Evolutionary conservation across 2,329 filamentous ascomycete genomes (phyloP).

Genomic region (Ceratocystis cacaofunesta): DNA sequence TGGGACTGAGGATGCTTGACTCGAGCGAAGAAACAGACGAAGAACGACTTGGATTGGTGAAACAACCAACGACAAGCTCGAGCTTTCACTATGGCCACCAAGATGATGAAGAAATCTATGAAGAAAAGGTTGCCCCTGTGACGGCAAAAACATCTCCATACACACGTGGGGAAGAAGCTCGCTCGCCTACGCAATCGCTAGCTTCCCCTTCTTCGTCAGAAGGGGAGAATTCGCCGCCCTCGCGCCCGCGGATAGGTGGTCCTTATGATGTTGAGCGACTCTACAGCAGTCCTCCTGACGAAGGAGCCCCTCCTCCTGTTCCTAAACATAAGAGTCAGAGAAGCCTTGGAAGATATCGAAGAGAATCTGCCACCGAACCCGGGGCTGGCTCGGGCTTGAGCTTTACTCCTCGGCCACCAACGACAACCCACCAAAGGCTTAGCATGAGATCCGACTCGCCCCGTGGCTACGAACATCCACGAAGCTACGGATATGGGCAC

Average conservation of each 20-base stretch:
- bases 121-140: conserved; percentile 7
- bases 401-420: neutral
- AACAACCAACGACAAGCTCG: conserved; percentile 37
- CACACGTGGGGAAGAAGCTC: neutral
- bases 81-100: conserved; percentile 8
- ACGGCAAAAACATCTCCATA: neutral
- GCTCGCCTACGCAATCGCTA: neutral
- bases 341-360: neutral
- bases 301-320: conserved; percentile 5
- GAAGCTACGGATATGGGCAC: neutral
- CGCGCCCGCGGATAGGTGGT: conserved; percentile 1
- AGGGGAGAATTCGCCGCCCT: neutral
- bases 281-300: conserved; percentile 3
- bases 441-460: neutral
- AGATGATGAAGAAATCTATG: conserved; percentile 14
- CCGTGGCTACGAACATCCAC: neutral
- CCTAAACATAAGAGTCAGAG: conserved; percentile 4
- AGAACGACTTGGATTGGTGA: conserved; percentile 69
- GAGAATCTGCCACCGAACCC: neutral
- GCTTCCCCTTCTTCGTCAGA: conserved; percentile 9
- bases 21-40: conserved; percentile 54
- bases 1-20: conserved; percentile 18
- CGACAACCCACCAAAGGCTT: neutral
- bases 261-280: conserved; percentile 16
- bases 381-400: conserved; percentile 32